Conservation (phyloP, 2,329 filamentous ascomycete species). For the Chaetomium sp. region DNA sequence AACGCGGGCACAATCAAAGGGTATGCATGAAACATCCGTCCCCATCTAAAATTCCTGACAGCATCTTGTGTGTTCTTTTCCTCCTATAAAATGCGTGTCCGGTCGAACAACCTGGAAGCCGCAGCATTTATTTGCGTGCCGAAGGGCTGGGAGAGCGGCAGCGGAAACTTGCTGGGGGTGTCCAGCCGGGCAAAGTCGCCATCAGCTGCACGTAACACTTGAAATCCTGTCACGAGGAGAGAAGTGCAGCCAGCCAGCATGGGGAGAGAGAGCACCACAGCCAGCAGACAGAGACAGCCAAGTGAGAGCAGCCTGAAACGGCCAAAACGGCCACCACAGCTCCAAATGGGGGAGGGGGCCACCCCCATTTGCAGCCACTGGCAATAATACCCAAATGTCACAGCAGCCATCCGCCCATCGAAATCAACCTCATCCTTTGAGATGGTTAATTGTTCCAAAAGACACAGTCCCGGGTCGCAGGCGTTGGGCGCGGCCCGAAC, state of each 20-base stretch:
- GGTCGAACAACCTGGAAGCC: conserved; percentile 29
- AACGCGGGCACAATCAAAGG: conserved; percentile 29
- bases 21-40: conserved; percentile 35
- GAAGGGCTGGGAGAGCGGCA: conserved; percentile 33
- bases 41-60: conserved; percentile 24
- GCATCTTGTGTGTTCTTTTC: conserved; percentile 31
- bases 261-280: conserved; percentile 30
- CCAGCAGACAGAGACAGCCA: conserved; percentile 27
- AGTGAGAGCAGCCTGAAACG: conserved; percentile 22
- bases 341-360: conserved; percentile 17
- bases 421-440: conserved; percentile 19
- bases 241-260: conserved; percentile 21
- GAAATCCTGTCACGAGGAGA: conserved; percentile 27
- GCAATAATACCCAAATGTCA: conserved; percentile 31
- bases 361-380: conserved; percentile 24
- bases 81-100: conserved; percentile 29
- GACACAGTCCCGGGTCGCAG: conserved; percentile 20
- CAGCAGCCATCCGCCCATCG: conserved; percentile 15
- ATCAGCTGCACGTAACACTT: conserved; percentile 32
- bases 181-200: conserved; percentile 18
- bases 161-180: conserved; percentile 23
- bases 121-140: conserved; percentile 29
- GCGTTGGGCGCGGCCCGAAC: conserved; percentile 5
- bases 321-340: conserved; percentile 18
- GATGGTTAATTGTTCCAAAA: conserved; percentile 28